Evolutionary conservation across 176 grass and related monocot genomes (phyloP), one percentile per base, ranked within the genome.

Genomic region (Musa beccarii): DNA sequence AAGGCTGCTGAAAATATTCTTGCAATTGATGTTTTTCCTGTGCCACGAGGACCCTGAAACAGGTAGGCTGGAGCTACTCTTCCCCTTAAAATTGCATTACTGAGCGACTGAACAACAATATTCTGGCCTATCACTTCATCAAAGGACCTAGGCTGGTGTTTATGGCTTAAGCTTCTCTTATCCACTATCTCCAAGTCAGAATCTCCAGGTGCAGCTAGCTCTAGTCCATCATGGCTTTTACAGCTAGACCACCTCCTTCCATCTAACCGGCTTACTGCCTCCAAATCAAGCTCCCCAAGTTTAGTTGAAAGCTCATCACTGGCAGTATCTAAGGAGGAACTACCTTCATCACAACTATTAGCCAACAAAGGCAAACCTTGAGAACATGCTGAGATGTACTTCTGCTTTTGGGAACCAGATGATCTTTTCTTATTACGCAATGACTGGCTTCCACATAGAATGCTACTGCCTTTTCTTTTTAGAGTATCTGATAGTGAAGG

Each of bases 41-140:
- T 96, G 69, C 92, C 92, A 76, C 89, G 89, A 62, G 89, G 92
- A 76, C 92, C 92, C 81, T 96, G 87, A 84, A 96, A 89, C 77
- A 96, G 81, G 85, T 96, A 96, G 59, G 92, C 87, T 61, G 87
- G 85, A 52, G 92, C 89, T 76, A 96, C 82, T 75, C 88, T 96
- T 54, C 88, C 87, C 76, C 76, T 89, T 71, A 75, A 68, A 76
- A 90, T 81, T 9, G 89, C 92, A 84, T 96, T 96, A 29, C 29
- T 83, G 84, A 96, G 89, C 29, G 92, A 92, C 53, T 92, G 92
- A 53, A 79, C 86, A 63, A 92, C 76, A 84, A 96, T 87, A 69
- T 88, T 84, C 78, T 96, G 95, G 76, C 95, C 88, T 66, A 98
- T 77, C 64, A 98, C 85, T 91, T 98, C 90, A 12, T 86, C 76